phyloP scores from a whole-genome alignment of 2,329 filamentous ascomycete genomes.

The Nigrospora oryzae region DNA sequence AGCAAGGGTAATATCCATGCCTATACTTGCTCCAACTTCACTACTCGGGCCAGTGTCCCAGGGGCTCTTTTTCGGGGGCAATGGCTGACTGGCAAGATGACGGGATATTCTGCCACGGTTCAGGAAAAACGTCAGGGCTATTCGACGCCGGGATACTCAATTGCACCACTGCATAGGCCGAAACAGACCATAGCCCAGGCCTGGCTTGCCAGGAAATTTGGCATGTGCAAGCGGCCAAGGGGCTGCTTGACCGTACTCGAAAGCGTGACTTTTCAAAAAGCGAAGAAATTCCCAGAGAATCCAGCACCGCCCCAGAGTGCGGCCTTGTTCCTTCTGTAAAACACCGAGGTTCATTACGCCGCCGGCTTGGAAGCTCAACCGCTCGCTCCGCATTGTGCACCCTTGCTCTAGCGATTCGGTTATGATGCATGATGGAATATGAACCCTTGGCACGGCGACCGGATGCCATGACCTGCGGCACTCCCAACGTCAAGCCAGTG shows the following conservation, averaged over 20 bases:
- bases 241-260: no score
- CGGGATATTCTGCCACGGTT: slow-evolving; percentile 30
- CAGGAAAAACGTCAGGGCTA: slow-evolving; percentile 19
- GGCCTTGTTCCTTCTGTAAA: not conserved
- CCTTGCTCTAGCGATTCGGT: no score
- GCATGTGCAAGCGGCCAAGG: no score
- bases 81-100: no score
- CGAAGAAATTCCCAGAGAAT: not conserved
- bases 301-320: not conserved
- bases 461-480: no score
- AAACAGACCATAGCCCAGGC: no score
- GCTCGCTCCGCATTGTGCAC: not conserved
- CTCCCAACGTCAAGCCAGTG: no score
- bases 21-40: slow-evolving; percentile 30
- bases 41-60: slow-evolving; percentile 11
- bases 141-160: slow-evolving; percentile 27
- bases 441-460: no score
- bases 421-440: no score
- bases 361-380: not conserved
- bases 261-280: no score
- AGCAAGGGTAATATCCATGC: slow-evolving; percentile 24
- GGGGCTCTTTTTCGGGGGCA: no score
- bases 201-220: no score
- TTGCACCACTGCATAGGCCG: slow-evolving; percentile 17
- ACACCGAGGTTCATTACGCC: not conserved